Evolutionary conservation across 2,329 filamentous ascomycete species (phyloP), one percentile per base, ranked within the genome.

Genomic region (Exserohilum turcica): DNA sequence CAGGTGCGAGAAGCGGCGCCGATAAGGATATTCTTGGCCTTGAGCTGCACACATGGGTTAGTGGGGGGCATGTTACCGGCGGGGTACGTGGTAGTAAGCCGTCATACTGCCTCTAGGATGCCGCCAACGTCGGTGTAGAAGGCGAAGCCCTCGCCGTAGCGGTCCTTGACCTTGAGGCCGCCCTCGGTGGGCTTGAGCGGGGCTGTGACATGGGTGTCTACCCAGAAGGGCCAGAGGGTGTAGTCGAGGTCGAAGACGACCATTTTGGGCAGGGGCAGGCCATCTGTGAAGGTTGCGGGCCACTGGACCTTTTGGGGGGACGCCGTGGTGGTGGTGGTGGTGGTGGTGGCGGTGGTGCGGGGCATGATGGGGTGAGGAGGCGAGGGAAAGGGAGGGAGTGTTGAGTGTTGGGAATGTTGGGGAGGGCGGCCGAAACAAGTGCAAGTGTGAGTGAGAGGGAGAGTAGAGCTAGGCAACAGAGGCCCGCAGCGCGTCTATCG

Each of bases 181-280:
- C 72, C 71, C 35, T 75, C 67, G 7, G 67, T 67, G 3, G 74
- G 65, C 60, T 86, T 86, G 43, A 96, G 77, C 0, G 92, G 92
- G 6, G 86, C 83, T 19, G 86, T 85, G 65, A 94, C 89, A 76
- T 97, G 92, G 3, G 92, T 96, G 79, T 97, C 94, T 1, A 96
- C 88, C 93, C 93, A 97, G 77, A 97, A 97, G 4, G 92, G 92
- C 94, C 93, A 97, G n/a, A 97, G 82, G 0, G 94, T 97, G 81
- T 97, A 97, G 81, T 97, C 93, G 58, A 97, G 85, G 74, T 97
- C 94, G 78, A 97, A 97, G 59, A 94, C 90, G 65, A 97, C 83
- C 63, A 96, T 82, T 57, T 87, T 86, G 0, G 92, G 92, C 1
- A 96, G 83, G 0, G 91, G 90, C 0, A 86, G 83, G 36, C 85